phyloP scores from a whole-genome alignment of 2,329 filamentous ascomycete genomes.

The Sporothrix humicola region DNA sequence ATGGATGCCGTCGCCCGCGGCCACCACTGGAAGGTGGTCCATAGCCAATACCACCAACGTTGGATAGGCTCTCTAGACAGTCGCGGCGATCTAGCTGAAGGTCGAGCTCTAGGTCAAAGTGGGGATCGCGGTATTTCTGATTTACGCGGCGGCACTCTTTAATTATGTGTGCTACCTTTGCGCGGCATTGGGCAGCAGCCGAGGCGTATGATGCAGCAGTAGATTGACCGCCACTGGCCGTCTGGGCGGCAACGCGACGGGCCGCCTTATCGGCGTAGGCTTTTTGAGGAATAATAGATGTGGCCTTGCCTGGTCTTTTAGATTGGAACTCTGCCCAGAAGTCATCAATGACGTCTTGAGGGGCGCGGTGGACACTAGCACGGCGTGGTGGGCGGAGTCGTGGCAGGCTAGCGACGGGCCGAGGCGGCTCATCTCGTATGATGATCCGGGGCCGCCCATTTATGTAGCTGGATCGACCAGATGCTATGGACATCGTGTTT shows the following conservation, averaged over 20 bases:
- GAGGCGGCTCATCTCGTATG: not conserved
- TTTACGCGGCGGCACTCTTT: conserved; percentile 75
- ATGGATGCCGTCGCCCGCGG: not conserved
- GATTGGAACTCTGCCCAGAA: conserved; percentile 77
- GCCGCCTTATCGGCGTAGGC: conserved; percentile 66
- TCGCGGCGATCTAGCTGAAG: conserved; percentile 64
- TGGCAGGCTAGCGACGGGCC: not conserved
- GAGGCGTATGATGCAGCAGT: conserved; percentile 71
- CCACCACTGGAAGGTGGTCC: not conserved
- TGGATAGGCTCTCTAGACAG: conserved; percentile 49
- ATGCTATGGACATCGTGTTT: conserved; percentile 12
- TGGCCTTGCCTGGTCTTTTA: conserved; percentile 74
- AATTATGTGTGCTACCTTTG: conserved; percentile 66
- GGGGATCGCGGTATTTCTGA: conserved; percentile 83
- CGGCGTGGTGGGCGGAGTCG: conserved; percentile 16
- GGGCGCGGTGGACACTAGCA: conserved; percentile 46
- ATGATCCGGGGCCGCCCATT: conserved; percentile 6
- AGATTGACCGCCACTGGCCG: conserved; percentile 58
- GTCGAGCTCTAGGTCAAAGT: conserved; percentile 84
- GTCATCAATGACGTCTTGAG: conserved; percentile 71
- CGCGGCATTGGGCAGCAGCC: conserved; percentile 70
- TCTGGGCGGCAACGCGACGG: conserved; percentile 59
- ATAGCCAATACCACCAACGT: conserved; percentile 16
- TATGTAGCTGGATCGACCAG: not conserved
- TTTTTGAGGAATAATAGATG: conserved; percentile 72